These are phyloP conservation scores for Sparassis latifolia DNA, from an alignment of 1,284 basidiomycete genomes.

Conservation along the genomic window DNA sequence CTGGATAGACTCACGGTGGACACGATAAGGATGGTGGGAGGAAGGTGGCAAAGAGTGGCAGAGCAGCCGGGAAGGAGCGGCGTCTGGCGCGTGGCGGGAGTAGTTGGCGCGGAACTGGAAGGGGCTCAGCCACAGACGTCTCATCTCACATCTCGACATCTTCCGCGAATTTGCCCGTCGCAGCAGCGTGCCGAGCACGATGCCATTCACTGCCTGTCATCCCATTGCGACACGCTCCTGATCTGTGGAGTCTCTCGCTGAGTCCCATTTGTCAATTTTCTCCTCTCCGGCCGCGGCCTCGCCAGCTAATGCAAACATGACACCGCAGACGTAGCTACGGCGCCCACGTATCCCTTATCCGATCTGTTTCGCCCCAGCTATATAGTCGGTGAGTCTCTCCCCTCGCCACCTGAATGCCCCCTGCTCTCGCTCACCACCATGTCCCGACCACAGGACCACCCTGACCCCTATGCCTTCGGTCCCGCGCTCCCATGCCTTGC, in stretches of 20 bases:
- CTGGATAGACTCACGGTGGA: not conserved
- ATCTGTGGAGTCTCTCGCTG: not conserved
- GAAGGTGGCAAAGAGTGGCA: not conserved
- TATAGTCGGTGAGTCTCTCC: not conserved
- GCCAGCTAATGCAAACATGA: not conserved
- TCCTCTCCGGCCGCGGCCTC: constrained; percentile 1
- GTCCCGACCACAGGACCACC: not conserved
- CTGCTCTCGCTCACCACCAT: not conserved
- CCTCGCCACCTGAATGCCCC: not conserved
- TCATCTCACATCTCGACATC: not conserved
- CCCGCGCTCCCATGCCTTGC: not conserved
- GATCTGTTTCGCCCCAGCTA: not conserved
- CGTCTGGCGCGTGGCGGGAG: not conserved
- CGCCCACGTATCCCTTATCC: not conserved
- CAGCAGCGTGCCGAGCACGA: not conserved
- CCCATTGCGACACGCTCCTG: not conserved
- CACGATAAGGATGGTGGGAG: not conserved
- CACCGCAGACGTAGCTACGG: constrained; percentile 1
- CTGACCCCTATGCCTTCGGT: constrained; percentile 5
- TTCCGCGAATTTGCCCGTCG: not conserved
- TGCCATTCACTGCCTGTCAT: not conserved
- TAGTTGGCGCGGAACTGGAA: not conserved
- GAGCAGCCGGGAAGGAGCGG: not conserved
- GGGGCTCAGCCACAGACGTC: not conserved
- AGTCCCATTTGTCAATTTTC: not conserved